A percentile compares a stretch with the other conserved stretches of the same genome.
These are phyloP conservation scores for Colletotrichum chlorophyti DNA, from an alignment of 2,329 filamentous ascomycete species.

Conservation along the genomic window DNA sequence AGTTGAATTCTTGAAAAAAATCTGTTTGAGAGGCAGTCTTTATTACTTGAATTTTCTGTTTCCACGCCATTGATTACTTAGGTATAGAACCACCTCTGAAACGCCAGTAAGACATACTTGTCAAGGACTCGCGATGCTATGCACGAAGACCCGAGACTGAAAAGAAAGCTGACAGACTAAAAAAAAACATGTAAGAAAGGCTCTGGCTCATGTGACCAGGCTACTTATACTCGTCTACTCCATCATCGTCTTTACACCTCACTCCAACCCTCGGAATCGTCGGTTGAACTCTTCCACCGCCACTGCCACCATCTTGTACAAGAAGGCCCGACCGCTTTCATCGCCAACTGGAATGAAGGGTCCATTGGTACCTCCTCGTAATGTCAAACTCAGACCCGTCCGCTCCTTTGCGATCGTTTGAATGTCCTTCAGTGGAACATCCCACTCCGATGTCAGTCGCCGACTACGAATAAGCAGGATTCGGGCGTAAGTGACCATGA, in stretches of 20 bases:
- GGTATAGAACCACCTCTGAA: too few relatives aligned
- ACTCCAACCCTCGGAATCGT: constrained; percentile 57
- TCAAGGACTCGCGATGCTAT: constrained; percentile 15
- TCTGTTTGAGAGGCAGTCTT: too few relatives aligned
- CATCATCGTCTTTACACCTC: background rate
- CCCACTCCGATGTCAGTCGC: constrained; percentile 90
- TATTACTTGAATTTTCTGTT: too few relatives aligned
- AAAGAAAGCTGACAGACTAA: too few relatives aligned
- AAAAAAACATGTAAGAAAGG: background rate
- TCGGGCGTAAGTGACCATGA: constrained; percentile 85
- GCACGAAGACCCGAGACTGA: constrained; percentile 1
- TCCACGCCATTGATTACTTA: too few relatives aligned
- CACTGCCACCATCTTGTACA: constrained; percentile 71
- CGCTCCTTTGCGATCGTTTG: constrained; percentile 97
- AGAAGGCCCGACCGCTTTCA: constrained; percentile 72
- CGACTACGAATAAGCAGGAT: constrained; percentile 92
- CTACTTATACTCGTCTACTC: too few relatives aligned
- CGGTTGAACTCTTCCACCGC: constrained; percentile 73
- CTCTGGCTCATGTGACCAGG: too few relatives aligned
- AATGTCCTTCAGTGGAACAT: constrained; percentile 92
- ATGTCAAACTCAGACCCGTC: constrained; percentile 86
- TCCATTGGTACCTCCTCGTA: constrained; percentile 90
- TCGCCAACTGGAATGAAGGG: constrained; percentile 95
- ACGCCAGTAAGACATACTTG: constrained; percentile 4
- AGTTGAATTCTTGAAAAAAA: too few relatives aligned